phyloP scores from a whole-genome alignment of 345 rosid species.

The Eucalyptus cloeziana region DNA sequence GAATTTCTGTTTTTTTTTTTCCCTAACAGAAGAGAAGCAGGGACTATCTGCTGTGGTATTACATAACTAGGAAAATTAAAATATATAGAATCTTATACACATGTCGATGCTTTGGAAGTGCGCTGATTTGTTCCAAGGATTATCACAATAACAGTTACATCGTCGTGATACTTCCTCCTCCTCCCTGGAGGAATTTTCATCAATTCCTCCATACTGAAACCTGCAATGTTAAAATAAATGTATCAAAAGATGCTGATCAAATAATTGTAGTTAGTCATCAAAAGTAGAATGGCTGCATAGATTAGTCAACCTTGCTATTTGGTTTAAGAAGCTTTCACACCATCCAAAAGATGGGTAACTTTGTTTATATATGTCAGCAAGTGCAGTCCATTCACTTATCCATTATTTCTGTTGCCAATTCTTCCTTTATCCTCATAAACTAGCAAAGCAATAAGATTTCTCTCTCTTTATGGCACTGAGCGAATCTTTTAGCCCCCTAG shows the following conservation, averaged over 20 bases:
- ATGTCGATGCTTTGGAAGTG: constrained; percentile 81
- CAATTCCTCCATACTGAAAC: constrained; percentile 82
- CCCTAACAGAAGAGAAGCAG: background rate
- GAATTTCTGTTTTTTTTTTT: background rate
- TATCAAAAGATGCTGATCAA: background rate
- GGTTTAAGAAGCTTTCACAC: background rate
- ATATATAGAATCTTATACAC: constrained; percentile 3
- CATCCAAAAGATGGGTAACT: background rate
- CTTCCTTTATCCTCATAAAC: background rate
- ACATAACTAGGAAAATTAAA: background rate
- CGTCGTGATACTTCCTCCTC: constrained; percentile 94
- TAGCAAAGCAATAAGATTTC: background rate
- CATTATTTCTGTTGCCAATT: background rate
- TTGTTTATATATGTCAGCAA: background rate
- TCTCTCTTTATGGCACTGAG: background rate
- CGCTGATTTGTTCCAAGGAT: constrained; percentile 80
- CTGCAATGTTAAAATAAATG: constrained; percentile 11
- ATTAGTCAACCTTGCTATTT: background rate
- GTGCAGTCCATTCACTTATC: background rate
- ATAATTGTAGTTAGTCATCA: background rate
- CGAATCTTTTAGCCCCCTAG: background rate
- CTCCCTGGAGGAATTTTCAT: constrained; percentile 88
- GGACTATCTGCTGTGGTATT: background rate
- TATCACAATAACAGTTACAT: constrained; percentile 80
- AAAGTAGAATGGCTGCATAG: background rate